Percentiles rank a stretch among this genome's conserved stretches.
These are phyloP conservation scores for Neophaeococcomyces mojaviensis DNA, from an alignment of 2,329 filamentous ascomycete genomes.

Conservation along the genomic window DNA sequence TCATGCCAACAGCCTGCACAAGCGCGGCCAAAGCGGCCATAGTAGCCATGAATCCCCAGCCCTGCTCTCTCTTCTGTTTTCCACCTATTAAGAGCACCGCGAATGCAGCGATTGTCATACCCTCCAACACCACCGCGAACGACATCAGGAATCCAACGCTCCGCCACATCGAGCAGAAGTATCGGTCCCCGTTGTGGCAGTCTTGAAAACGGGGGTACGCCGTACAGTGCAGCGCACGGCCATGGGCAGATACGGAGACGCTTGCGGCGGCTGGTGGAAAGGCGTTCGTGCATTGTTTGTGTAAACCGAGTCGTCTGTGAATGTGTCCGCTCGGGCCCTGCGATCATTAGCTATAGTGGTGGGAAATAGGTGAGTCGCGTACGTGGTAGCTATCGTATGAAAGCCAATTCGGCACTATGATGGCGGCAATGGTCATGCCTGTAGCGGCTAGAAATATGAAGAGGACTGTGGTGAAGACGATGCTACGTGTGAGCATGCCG, in stretches of 20 bases:
- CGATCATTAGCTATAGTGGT: slow-evolving; percentile 6
- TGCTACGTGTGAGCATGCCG: slow-evolving; percentile 41
- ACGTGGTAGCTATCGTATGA: slow-evolving; percentile 41
- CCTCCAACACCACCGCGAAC: slow-evolving; percentile 72
- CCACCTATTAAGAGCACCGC: slow-evolving; percentile 69
- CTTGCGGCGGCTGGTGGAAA: slow-evolving; percentile 32
- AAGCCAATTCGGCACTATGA: slow-evolving; percentile 42
- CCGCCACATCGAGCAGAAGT: slow-evolving; percentile 90
- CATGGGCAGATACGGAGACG: slow-evolving; percentile 48
- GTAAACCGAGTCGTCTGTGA: slow-evolving; percentile 66
- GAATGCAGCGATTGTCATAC: slow-evolving; percentile 74
- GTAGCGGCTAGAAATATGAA: slow-evolving; percentile 39
- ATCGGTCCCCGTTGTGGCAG: slow-evolving; percentile 58
- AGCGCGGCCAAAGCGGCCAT: slow-evolving; percentile 59
- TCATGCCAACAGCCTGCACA: slow-evolving; percentile 70
- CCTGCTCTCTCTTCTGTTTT: slow-evolving; percentile 68
- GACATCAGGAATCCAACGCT: slow-evolving; percentile 81
- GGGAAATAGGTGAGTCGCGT: no score
- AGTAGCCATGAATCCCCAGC: slow-evolving; percentile 68
- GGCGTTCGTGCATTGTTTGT: slow-evolving; percentile 57
- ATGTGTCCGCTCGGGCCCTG: slow-evolving; percentile 37
- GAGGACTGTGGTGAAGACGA: slow-evolving; percentile 39
- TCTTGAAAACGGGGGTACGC: slow-evolving; percentile 61
- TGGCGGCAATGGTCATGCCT: slow-evolving; percentile 39
- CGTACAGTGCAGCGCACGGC: slow-evolving; percentile 41